Percentiles rank a stretch among this genome's conserved stretches.
These are phyloP conservation scores for Erucastrum elatum DNA, from an alignment of 345 rosid genomes.

Conservation along the genomic window DNA sequence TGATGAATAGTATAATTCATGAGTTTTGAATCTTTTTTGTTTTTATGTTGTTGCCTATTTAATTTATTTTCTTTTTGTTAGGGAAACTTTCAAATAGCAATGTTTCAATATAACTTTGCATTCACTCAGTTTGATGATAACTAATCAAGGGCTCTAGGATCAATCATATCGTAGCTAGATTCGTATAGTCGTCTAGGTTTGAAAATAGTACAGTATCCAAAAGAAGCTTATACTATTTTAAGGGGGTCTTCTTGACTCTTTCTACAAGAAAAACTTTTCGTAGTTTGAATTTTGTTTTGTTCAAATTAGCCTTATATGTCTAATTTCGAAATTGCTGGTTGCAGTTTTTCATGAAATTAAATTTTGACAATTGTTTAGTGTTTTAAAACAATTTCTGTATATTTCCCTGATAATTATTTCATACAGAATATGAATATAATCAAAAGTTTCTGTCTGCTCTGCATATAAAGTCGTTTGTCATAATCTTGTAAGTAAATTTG, in stretches of 20 bases:
- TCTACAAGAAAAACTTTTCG: background rate
- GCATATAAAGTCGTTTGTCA: background rate
- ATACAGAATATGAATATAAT: background rate
- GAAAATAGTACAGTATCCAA: background rate
- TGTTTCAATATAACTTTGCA: background rate
- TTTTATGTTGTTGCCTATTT: constrained; percentile 11
- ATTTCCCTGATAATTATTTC: background rate
- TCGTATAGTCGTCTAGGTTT: background rate
- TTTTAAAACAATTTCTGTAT: background rate
- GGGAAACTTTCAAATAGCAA: background rate
- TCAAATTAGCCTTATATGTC: constrained; percentile 7
- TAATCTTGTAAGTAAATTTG: background rate
- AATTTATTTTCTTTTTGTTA: background rate
- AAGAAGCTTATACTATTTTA: constrained; percentile 10
- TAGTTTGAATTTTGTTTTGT: constrained; percentile 19
- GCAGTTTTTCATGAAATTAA: background rate
- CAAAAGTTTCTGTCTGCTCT: background rate
- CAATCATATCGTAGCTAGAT: constrained; percentile 3
- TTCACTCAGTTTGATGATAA: background rate
- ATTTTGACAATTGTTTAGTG: background rate
- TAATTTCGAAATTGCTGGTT: background rate
- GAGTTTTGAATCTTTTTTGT: constrained; percentile 12
- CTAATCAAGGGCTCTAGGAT: background rate
- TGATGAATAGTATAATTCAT: constrained; percentile 27
- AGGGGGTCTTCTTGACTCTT: background rate